Conservation (phyloP, 2,329 filamentous ascomycete genomes). For the Phyllosticta paracitricarpa region DNA sequence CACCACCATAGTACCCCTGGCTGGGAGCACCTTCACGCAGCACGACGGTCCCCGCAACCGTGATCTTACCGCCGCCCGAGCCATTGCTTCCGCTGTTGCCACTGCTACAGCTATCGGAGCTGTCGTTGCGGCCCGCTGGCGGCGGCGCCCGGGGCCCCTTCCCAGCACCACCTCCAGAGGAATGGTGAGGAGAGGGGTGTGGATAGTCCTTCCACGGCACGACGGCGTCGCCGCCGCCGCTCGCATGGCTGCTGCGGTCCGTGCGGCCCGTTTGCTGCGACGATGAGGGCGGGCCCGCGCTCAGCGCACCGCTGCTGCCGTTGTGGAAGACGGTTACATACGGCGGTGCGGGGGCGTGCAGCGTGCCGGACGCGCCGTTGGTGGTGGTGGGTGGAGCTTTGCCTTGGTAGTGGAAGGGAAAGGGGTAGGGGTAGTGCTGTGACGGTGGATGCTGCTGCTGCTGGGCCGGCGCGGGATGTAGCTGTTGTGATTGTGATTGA, state of each 20-base stretch:
- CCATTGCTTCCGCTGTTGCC: background rate
- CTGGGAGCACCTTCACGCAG: background rate
- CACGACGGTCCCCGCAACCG: background rate
- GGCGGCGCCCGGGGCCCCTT: too few relatives aligned
- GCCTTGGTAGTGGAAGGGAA: background rate
- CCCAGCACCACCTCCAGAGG: too few relatives aligned
- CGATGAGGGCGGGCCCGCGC: background rate
- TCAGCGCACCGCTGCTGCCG: background rate
- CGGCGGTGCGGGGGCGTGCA: background rate
- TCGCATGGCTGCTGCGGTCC: background rate
- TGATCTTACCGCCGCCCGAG: background rate
- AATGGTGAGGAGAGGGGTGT: background rate
- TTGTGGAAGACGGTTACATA: background rate
- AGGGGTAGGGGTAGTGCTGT: background rate
- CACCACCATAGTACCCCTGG: background rate
- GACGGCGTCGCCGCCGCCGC: background rate
- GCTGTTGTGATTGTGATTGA: background rate
- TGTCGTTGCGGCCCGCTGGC: background rate
- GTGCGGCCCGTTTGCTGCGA: background rate
- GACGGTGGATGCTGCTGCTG: background rate
- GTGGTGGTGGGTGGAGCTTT: background rate
- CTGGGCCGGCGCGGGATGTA: background rate
- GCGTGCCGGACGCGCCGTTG: background rate
- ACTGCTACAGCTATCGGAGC: background rate
- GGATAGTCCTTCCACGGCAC: background rate